Base-by-base conservation (phyloP, 345 rosid genomes). In the Camelina laxa region DNA sequence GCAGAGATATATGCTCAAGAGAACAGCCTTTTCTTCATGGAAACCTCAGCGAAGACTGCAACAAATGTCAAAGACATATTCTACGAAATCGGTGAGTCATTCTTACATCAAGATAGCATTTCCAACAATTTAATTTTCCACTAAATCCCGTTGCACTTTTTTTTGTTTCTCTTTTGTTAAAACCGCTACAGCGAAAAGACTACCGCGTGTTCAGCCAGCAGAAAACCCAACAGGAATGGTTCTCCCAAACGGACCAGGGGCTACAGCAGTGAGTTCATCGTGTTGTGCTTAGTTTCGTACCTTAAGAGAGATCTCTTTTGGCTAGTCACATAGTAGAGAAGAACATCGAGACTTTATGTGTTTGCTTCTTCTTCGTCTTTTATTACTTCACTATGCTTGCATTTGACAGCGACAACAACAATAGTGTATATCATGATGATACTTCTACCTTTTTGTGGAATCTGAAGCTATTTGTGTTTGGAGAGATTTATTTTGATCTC, bases 11-110 rank as follows among this genome's bases (percentile, higher is more conserved):
- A 84, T 84, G 95, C 95, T 19, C 88, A 81, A 82, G 97, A 89
- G 80, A 86, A 85, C 79, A 86, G 86, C 75, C 88, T 91, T 55
- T 85, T 91, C 88, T 91, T 91, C 81, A 81, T 89, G 85, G 97
- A 91, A 79, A 85, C 95, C 61, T 91, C 97, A 38, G 97, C 97
- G 1, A 91, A 91, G 80, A 81, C 88, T 7, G 89, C 97, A 19
- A 67, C 74, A 9, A 91, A 91, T 73, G 97, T 87, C 75, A 89
- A 89, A 78, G 90, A 87, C 69, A 82, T 91, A 69, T 91, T 91
- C 56, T 84, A 87, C 70, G 92, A 91, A 82, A 89, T 91, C 57
- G 97, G 97, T 91, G 12, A 78, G 81, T 44, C 65, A 44, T 59
- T 71, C 57, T 77, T 30, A 59, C 50, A 71, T 53, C 64, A 9